These are phyloP conservation scores for Metarhizium brunneum DNA, from an alignment of 2,329 filamentous ascomycete species.

Conservation along the genomic window DNA sequence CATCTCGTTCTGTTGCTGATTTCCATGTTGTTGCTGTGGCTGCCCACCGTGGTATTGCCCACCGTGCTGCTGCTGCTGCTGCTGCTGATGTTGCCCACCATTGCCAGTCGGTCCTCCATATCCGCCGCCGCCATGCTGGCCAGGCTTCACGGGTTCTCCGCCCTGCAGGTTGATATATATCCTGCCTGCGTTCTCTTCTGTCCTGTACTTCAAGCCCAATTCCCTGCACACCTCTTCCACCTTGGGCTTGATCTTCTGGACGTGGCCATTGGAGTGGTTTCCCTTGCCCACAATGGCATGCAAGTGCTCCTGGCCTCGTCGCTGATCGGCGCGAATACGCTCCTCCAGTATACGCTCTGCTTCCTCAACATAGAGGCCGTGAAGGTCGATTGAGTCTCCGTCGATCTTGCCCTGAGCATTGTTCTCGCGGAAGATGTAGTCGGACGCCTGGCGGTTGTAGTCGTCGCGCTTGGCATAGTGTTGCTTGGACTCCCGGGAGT, in stretches of 20 bases:
- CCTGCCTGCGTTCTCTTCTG: slow-evolving; percentile 81
- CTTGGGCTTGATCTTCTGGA: slow-evolving; percentile 93
- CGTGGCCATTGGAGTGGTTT: slow-evolving; percentile 70
- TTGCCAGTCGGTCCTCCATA: slow-evolving; percentile 26
- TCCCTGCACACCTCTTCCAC: slow-evolving; percentile 82
- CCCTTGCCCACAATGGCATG: slow-evolving; percentile 96
- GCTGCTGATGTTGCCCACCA: slow-evolving; percentile 23
- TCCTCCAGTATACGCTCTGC: slow-evolving; percentile 84
- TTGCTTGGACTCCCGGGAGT: slow-evolving; percentile 75
- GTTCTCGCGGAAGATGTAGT: slow-evolving; percentile 93
- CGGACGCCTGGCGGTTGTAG: slow-evolving; percentile 84
- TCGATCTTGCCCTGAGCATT: slow-evolving; percentile 69
- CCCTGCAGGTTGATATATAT: slow-evolving; percentile 84
- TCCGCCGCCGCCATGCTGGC: slow-evolving; percentile 11
- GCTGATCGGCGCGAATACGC: slow-evolving; percentile 69
- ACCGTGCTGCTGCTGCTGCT: slow-evolving; percentile 15
- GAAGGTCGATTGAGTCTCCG: slow-evolving; percentile 81
- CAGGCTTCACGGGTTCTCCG: slow-evolving; percentile 46
- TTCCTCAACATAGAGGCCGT: slow-evolving; percentile 91
- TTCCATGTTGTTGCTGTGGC: slow-evolving; percentile 21
- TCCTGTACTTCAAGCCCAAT: slow-evolving; percentile 70
- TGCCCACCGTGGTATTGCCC: not conserved
- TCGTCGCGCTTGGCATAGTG: slow-evolving; percentile 79
- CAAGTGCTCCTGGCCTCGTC: slow-evolving; percentile 68
- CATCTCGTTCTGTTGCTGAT: slow-evolving; percentile 42